Percentiles rank a stretch among this genome's conserved stretches.
phyloP scores from a whole-genome alignment of 768 basidiomycete genomes.

The Scleroderma bovista region DNA sequence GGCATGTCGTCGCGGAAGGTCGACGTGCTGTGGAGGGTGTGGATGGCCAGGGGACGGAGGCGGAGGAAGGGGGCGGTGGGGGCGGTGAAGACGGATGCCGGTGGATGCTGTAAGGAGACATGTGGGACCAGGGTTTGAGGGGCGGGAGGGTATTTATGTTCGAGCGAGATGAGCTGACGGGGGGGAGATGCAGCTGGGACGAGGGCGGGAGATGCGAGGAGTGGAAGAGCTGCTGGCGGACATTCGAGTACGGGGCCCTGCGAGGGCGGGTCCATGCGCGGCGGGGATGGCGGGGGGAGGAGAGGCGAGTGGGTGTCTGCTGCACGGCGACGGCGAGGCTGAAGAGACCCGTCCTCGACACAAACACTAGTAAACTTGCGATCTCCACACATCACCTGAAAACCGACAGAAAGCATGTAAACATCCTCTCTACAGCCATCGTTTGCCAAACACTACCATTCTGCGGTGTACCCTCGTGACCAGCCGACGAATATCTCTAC shows the following conservation, averaged over 20 bases:
- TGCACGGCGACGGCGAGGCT: constrained; percentile 18
- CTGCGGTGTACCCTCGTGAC: constrained; percentile 46
- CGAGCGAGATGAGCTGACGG: too few species aligned
- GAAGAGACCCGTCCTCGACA: not conserved
- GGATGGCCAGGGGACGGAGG: constrained; percentile 17
- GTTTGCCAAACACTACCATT: constrained; percentile 11
- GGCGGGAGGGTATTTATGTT: constrained; percentile 38
- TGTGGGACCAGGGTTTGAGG: constrained; percentile 28
- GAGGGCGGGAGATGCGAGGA: constrained; percentile 41
- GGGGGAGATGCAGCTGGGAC: constrained; percentile 35
- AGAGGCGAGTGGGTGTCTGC: not conserved
- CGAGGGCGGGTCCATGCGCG: constrained; percentile 23
- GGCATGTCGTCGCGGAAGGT: constrained; percentile 39
- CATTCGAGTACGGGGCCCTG: constrained; percentile 24
- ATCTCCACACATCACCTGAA: constrained; percentile 40
- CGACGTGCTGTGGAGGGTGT: constrained; percentile 35
- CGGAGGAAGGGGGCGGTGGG: constrained; percentile 15
- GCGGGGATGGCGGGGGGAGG: too few species aligned
- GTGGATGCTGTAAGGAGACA: constrained; percentile 19
- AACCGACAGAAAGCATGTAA: constrained; percentile 18
- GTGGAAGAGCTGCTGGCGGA: constrained; percentile 34
- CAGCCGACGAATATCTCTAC: constrained; percentile 58
- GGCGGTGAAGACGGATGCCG: constrained; percentile 26
- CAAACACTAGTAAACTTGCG: not conserved
- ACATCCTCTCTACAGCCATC: too few species aligned